Evolutionary conservation across 345 rosid species (phyloP).

Genomic region (Citrus mangshanensis): DNA sequence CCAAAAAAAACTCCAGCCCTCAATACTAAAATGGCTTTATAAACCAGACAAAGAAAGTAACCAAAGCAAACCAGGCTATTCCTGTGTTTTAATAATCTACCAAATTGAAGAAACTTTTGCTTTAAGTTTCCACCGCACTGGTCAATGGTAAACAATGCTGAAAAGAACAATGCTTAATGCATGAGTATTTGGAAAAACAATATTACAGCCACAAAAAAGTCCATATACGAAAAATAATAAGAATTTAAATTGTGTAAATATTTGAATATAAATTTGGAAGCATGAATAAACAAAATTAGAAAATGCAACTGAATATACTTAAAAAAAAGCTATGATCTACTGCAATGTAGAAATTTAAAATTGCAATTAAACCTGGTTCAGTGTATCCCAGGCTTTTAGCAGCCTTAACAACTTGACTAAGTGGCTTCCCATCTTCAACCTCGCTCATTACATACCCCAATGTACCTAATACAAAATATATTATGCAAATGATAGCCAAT

Average conservation of each 20-base stretch:
- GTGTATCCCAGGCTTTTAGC: slow-evolving; percentile 92
- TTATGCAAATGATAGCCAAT: background rate
- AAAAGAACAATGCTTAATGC: background rate
- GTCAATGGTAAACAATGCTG: too few relatives aligned
- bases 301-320: background rate
- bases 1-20: too few relatives aligned
- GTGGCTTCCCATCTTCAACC: slow-evolving; percentile 81
- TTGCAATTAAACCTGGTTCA: slow-evolving; percentile 70
- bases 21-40: too few relatives aligned
- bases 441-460: slow-evolving; percentile 97
- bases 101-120: too few relatives aligned
- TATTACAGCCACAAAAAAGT: background rate
- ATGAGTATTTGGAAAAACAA: background rate
- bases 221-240: background rate
- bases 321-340: slow-evolving; percentile 8
- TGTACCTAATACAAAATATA: slow-evolving; percentile 47
- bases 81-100: too few relatives aligned
- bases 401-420: slow-evolving; percentile 81
- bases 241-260: background rate
- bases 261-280: slow-evolving; percentile 1
- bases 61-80: too few relatives aligned
- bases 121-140: too few relatives aligned
- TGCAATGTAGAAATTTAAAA: slow-evolving; percentile 6
- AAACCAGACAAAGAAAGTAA: too few relatives aligned
- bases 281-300: background rate